These are phyloP conservation scores for Boletus holoroseus DNA, from an alignment of 1,284 basidiomycete species.

Conservation along the genomic window DNA sequence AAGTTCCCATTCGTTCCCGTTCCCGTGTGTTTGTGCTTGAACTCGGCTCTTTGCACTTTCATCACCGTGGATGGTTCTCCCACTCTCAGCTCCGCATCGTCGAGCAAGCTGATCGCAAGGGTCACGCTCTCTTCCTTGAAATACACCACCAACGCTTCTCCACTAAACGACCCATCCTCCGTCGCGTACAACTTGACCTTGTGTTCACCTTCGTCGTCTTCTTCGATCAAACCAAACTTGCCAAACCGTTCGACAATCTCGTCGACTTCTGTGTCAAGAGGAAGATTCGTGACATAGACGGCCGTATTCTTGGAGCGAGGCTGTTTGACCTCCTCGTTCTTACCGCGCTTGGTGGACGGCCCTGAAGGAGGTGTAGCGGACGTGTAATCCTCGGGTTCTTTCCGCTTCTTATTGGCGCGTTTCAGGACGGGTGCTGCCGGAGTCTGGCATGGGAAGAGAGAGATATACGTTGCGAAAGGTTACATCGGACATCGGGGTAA, in stretches of 20 bases:
- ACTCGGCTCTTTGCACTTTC: slow-evolving; percentile 82
- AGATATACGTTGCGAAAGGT: slow-evolving; percentile 23
- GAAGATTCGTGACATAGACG: slow-evolving; percentile 86
- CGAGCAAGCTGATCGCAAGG: slow-evolving; percentile 81
- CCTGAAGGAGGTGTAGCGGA: slow-evolving; percentile 46
- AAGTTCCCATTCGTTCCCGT: slow-evolving; percentile 29
- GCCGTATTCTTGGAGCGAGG: slow-evolving; percentile 83
- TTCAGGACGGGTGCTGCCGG: slow-evolving; percentile 80
- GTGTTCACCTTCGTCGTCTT: slow-evolving; percentile 81
- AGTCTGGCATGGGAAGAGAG: slow-evolving; percentile 44
- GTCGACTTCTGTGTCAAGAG: slow-evolving; percentile 67
- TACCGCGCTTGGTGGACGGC: slow-evolving; percentile 62
- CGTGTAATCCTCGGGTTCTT: slow-evolving; percentile 71
- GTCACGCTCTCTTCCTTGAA: slow-evolving; percentile 95
- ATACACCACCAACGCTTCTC: slow-evolving; percentile 94
- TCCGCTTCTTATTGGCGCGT: slow-evolving; percentile 77
- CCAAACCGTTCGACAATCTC: slow-evolving; percentile 81
- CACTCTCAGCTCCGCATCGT: slow-evolving; percentile 89
- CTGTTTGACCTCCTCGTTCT: slow-evolving; percentile 45
- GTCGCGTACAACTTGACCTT: slow-evolving; percentile 93
- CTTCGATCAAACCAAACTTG: slow-evolving; percentile 88
- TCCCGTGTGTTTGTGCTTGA: slow-evolving; percentile 56
- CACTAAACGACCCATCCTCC: slow-evolving; percentile 87
- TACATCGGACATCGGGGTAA: slow-evolving; percentile 18
- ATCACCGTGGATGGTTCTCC: slow-evolving; percentile 74